Conservation (phyloP, 768 basidiomycete species). For the Serendipita sp. region DNA sequence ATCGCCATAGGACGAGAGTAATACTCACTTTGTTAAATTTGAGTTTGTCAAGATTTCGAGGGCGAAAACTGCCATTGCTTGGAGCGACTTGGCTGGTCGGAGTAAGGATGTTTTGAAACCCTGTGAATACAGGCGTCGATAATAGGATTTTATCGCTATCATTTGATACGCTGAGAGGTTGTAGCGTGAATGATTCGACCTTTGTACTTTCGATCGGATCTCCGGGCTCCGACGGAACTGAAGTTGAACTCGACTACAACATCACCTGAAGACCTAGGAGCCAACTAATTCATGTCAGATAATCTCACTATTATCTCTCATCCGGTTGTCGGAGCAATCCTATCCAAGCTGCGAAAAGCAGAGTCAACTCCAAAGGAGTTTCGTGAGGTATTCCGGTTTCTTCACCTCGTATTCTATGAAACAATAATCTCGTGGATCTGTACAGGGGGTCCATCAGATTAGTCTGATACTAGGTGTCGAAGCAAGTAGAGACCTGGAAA, state of each 20-base stretch:
- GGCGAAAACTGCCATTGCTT: conserved; percentile 39
- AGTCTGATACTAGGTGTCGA: conserved; percentile 72
- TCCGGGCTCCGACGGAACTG: not conserved
- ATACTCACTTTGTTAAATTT: conserved; percentile 75
- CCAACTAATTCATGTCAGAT: not conserved
- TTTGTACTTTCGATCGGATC: not conserved
- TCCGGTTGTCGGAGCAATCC: conserved; percentile 55
- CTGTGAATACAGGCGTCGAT: conserved; percentile 87
- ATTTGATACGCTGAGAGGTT: not conserved
- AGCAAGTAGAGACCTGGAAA: conserved; percentile 52
- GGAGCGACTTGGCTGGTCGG: conserved; percentile 33
- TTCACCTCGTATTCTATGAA: not conserved
- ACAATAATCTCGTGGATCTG: not conserved
- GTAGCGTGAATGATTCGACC: not conserved
- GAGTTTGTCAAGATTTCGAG: conserved; percentile 53
- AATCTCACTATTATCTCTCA: conserved; percentile 33
- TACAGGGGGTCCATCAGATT: conserved; percentile 57
- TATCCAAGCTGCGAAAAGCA: conserved; percentile 52
- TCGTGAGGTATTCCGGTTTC: conserved; percentile 38
- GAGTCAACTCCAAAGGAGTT: conserved; percentile 58
- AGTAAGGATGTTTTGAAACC: conserved; percentile 55
- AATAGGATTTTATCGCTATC: conserved; percentile 14
- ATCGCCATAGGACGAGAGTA: conserved; percentile 48
- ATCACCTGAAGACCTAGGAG: conserved; percentile 17
- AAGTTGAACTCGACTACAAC: not conserved